phyloP scores from a whole-genome alignment of 2,329 filamentous ascomycete genomes.

The Trichoderma arundinaceum region DNA sequence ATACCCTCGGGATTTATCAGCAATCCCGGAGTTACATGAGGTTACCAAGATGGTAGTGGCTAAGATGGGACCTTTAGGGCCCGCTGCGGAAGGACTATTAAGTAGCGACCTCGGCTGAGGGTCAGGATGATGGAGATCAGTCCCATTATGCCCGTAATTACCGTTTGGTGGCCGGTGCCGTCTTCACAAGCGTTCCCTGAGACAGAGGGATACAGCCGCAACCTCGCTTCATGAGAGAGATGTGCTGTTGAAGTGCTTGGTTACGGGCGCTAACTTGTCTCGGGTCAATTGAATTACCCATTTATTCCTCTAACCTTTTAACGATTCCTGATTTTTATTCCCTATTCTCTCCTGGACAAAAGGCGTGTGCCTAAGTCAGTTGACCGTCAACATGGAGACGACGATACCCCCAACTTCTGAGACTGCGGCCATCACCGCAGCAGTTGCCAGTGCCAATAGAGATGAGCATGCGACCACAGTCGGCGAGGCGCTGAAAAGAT shows the following conservation, averaged over 20 bases:
- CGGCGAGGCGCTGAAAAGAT: conserved; percentile 35
- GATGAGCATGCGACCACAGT: conserved; percentile 38
- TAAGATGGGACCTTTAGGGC: background rate
- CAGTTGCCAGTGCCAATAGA: conserved; percentile 33
- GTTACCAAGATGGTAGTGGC: conserved; percentile 5
- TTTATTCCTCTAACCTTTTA: background rate
- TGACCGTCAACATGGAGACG: conserved; percentile 9
- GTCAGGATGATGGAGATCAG: background rate
- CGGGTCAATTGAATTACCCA: too few relatives aligned
- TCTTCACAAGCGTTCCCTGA: background rate
- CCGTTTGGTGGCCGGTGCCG: background rate
- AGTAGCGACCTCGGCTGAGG: conserved; percentile 21
- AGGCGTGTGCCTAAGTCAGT: background rate
- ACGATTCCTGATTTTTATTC: background rate
- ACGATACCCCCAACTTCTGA: background rate
- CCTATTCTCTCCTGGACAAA: background rate
- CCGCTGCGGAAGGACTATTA: conserved; percentile 12
- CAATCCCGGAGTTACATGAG: conserved; percentile 13
- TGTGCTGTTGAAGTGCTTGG: too few relatives aligned
- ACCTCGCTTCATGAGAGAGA: background rate
- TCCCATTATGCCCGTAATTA: background rate
- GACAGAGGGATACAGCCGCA: background rate
- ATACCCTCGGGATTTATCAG: conserved; percentile 22
- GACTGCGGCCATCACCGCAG: conserved; percentile 24
- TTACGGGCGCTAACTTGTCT: too few relatives aligned